A percentile compares a stretch with the other conserved stretches of the same genome.
Conservation (phyloP, 164 flowering plant species). For the Annona squamosa region DNA sequence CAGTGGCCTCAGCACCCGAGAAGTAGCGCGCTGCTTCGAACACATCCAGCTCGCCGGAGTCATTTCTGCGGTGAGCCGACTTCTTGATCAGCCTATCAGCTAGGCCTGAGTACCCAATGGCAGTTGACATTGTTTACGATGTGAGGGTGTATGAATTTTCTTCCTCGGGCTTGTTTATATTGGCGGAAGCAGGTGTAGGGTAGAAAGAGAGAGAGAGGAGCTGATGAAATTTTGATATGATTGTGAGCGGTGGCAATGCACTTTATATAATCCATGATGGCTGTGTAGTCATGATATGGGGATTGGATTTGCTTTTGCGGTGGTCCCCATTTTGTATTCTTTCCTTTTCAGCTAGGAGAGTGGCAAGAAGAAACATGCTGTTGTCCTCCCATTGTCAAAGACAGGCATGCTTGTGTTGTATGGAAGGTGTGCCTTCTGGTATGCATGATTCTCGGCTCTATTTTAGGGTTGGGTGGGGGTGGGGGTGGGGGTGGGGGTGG, state of each 20-base stretch:
- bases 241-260: slow-evolving; percentile 33
- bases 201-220: not conserved
- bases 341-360: slow-evolving; percentile 12
- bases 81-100: slow-evolving; percentile 27
- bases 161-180: not conserved
- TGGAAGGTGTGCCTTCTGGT: not conserved
- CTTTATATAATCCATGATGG: slow-evolving; percentile 18
- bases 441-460: not conserved
- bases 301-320: slow-evolving; percentile 10
- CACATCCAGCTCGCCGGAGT: slow-evolving; percentile 82
- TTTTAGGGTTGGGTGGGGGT: too few species aligned
- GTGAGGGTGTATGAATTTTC: not conserved
- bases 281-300: slow-evolving; percentile 14
- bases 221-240: slow-evolving; percentile 29
- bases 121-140: slow-evolving; percentile 8
- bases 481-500: not conserved
- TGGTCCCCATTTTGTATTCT: slow-evolving; percentile 19
- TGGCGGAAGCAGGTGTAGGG: not conserved
- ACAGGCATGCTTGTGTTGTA: not conserved
- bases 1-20: slow-evolving; percentile 34
- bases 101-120: slow-evolving; percentile 19
- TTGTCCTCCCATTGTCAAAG: not conserved
- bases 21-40: slow-evolving; percentile 85
- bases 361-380: slow-evolving; percentile 4
- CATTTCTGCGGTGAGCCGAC: slow-evolving; percentile 39